These are phyloP conservation scores for Plasmodium knowlesi DNA, from an alignment of 169 alveolate genomes.

Conservation along the genomic window DNA sequence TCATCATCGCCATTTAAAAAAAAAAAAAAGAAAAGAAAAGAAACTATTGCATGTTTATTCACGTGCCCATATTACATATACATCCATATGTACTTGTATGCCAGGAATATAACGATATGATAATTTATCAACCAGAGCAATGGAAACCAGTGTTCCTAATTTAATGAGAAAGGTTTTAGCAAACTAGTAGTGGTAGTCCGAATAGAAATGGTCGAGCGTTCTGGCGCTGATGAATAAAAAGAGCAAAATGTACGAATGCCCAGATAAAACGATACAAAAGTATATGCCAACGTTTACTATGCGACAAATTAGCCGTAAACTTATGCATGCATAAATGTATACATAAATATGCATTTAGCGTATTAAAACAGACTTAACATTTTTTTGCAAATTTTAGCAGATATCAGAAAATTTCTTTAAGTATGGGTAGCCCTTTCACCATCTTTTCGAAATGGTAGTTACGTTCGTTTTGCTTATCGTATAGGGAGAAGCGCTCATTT, in stretches of 20 bases:
- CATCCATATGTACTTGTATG: neutral
- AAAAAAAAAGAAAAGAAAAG: neutral
- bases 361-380: neutral
- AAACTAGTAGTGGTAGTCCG: neutral
- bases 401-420: neutral
- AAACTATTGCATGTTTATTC: neutral
- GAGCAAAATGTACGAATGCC: neutral
- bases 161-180: neutral
- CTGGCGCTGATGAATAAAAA: neutral
- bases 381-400: neutral
- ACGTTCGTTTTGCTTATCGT: neutral
- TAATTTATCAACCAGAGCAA: neutral
- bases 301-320: neutral
- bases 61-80: neutral
- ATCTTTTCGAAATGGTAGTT: neutral
- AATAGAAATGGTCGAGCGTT: neutral
- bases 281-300: neutral
- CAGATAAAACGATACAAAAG: neutral
- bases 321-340: neutral
- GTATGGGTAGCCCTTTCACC: neutral
- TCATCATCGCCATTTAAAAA: neutral
- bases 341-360: neutral
- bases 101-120: neutral
- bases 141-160: conserved; percentile 2
- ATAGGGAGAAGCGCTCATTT: neutral